Evolutionary conservation across 2,329 filamentous ascomycete genomes (phyloP), one percentile per base, ranked within the genome.

Genomic region (Capronia coronata): DNA sequence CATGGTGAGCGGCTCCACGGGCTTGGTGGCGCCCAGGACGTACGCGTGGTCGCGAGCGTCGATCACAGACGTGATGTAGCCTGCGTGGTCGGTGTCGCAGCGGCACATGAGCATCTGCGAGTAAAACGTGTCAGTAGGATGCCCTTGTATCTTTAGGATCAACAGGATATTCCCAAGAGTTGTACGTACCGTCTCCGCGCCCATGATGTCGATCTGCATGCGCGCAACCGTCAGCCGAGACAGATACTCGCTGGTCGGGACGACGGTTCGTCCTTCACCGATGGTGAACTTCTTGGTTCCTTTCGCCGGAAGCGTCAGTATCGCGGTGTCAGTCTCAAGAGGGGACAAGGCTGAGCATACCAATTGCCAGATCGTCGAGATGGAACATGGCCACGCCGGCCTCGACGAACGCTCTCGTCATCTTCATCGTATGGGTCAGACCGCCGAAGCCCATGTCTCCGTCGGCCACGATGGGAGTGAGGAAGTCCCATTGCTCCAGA

Each of bases 401-500:
- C 38, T 70, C 69, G n/a, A 71, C 68, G 48, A 72, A 70, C n/a
- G 63, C 60, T 21, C 62, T 59, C 4, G 65, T 64, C 61, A 70
- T 64, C 61, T 72, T 71, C 60, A 71, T 65, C 2, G 64, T 66
- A 1, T 61, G 63, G 0, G 69, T 71, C 39, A 71, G 50, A 10
- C 62, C 64, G 3, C 68, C 69, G 35, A 72, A 71, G 5, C 69
- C 69, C 69, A 71, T 70, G 49, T 72, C 69, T 5, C 64, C 68
- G 49, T 71, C 69, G 2, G 69, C 69, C 0, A 71, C 58, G 37
- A 71, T 69, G 1, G 69, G 69, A 2, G 65, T 63, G 46, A 71
- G 48, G 52, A 67, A 71, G 48, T 71, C 69, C 56, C 62, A 66
- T 39, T 65, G 61, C 55, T 71, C 68, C 1, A 70, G 56, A 2